phyloP scores from a whole-genome alignment of 106 monocot genomes.

The Vanilla planifolia region DNA sequence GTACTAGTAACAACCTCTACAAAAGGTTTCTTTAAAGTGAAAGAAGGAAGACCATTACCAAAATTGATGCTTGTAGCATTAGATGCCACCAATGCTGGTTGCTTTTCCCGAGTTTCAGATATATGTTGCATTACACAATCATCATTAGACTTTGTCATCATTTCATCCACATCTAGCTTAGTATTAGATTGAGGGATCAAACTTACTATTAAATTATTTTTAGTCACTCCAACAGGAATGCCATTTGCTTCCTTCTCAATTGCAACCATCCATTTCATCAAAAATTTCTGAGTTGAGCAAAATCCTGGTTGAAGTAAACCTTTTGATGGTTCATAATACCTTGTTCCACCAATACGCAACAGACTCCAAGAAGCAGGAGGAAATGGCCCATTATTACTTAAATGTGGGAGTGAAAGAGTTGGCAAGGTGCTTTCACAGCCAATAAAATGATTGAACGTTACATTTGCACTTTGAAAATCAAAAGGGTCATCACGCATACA shows the following conservation, averaged over 20 bases:
- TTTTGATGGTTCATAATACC: conserved; percentile 80
- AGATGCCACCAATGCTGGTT: conserved; percentile 9
- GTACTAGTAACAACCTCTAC: conserved; percentile 85
- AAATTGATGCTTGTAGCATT: conserved; percentile 52
- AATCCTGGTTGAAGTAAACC: conserved; percentile 91
- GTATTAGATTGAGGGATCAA: conserved; percentile 8
- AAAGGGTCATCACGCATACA: conserved; percentile 78
- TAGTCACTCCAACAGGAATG: conserved; percentile 7
- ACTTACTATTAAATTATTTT: conserved; percentile 6
- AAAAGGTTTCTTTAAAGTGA: conserved; percentile 84
- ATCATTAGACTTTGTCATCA: conserved; percentile 24
- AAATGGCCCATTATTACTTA: conserved; percentile 24
- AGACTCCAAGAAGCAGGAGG: conserved; percentile 54
- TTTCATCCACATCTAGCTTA: conserved; percentile 8
- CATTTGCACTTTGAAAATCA: conserved; percentile 69
- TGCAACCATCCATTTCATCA: conserved; percentile 58
- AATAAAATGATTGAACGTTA: conserved; percentile 45
- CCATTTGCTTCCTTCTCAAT: conserved; percentile 14
- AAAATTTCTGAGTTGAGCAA: conserved; percentile 50
- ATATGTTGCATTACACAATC: conserved; percentile 10
- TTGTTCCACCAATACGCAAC: conserved; percentile 65
- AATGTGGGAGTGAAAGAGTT: conserved; percentile 42
- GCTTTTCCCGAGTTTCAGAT: conserved; percentile 20
- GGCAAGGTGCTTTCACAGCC: conserved; percentile 75
- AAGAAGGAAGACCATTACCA: conserved; percentile 67